A percentile compares a stretch with the other conserved stretches of the same genome.
These are phyloP conservation scores for Talaromyces marneffei DNA, from an alignment of 2,329 filamentous ascomycete species.

Conservation along the genomic window DNA sequence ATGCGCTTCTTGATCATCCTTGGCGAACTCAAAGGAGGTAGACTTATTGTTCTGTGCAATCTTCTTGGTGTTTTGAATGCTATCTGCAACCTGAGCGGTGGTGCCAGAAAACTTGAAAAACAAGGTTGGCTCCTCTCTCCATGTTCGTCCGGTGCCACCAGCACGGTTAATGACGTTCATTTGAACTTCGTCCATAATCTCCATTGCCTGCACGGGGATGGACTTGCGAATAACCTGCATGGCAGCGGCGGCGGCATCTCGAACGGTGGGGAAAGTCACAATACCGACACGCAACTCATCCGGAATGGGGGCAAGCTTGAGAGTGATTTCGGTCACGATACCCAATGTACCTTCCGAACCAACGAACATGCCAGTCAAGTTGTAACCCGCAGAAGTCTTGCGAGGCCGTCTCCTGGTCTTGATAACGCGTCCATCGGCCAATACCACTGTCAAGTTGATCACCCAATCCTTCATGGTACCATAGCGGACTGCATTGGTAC, in stretches of 20 bases:
- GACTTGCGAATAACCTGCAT: slow-evolving; percentile 59
- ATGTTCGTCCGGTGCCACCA: slow-evolving; percentile 51
- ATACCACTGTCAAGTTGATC: slow-evolving; percentile 63
- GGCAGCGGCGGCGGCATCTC: slow-evolving; percentile 58
- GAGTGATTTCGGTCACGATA: slow-evolving; percentile 63
- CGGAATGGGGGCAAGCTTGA: slow-evolving; percentile 62
- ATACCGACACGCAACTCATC: slow-evolving; percentile 61
- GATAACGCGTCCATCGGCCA: slow-evolving; percentile 63
- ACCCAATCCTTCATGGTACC: slow-evolving; percentile 75
- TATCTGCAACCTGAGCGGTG: slow-evolving; percentile 69
- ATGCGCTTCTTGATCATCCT: slow-evolving; percentile 49
- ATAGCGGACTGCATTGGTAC: slow-evolving; percentile 58
- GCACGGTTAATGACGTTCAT: slow-evolving; percentile 64
- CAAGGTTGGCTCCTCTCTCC: slow-evolving; percentile 37
- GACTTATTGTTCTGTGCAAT: slow-evolving; percentile 60
- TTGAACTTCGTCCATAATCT: slow-evolving; percentile 56
- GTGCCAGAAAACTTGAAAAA: slow-evolving; percentile 65
- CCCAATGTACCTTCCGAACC: slow-evolving; percentile 68
- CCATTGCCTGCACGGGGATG: slow-evolving; percentile 62
- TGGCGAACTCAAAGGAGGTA: slow-evolving; percentile 51
- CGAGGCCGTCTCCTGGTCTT: slow-evolving; percentile 62
- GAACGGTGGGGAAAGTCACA: slow-evolving; percentile 54
- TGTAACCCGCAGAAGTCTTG: slow-evolving; percentile 67
- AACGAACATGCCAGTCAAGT: slow-evolving; percentile 62
- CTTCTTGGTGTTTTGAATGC: slow-evolving; percentile 61